A percentile compares a stretch with the other conserved stretches of the same genome.
These are phyloP conservation scores for Cladobotryum protrusum DNA, from an alignment of 2,329 filamentous ascomycete species.

Conservation along the genomic window DNA sequence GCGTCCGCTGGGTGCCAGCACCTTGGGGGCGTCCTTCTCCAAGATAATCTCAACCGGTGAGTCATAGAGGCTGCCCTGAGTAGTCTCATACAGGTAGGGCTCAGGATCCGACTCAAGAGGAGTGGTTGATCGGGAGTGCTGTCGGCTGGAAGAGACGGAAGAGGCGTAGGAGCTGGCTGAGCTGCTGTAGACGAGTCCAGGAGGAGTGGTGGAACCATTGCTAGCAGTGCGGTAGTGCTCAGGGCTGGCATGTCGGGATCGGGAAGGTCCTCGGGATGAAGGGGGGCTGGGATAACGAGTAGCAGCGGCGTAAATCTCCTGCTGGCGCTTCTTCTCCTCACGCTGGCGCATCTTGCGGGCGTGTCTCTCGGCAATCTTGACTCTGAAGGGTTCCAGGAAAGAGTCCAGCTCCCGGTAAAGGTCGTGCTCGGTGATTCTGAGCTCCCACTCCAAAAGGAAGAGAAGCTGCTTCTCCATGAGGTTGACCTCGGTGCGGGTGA, in stretches of 20 bases:
- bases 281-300: slow-evolving; percentile 41
- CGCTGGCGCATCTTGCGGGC: slow-evolving; percentile 44
- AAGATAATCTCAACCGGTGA: slow-evolving; percentile 43
- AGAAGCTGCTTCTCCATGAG: slow-evolving; percentile 99
- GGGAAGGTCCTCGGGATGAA: slow-evolving; percentile 38
- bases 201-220: slow-evolving; percentile 36
- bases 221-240: slow-evolving; percentile 35
- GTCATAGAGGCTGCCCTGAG: slow-evolving; percentile 40
- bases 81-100: slow-evolving; percentile 35
- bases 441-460: slow-evolving; percentile 90
- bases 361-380: slow-evolving; percentile 47
- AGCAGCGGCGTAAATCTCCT: slow-evolving; percentile 30
- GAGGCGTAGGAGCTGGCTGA: slow-evolving; percentile 46
- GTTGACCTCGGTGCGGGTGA: slow-evolving; percentile 93
- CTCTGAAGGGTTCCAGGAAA: slow-evolving; percentile 81
- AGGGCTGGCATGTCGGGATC: slow-evolving; percentile 35
- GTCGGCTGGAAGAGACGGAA: slow-evolving; percentile 41
- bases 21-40: slow-evolving; percentile 34
- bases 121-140: slow-evolving; percentile 46
- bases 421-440: slow-evolving; percentile 77
- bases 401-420: slow-evolving; percentile 80
- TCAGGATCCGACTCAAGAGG: slow-evolving; percentile 42
- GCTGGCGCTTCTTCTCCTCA: slow-evolving; percentile 38
- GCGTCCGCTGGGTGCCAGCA: slow-evolving; percentile 23
- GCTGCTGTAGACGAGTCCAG: slow-evolving; percentile 44